These are phyloP conservation scores for Colletotrichum navitas DNA, from an alignment of 2,329 filamentous ascomycete species.

Conservation along the genomic window DNA sequence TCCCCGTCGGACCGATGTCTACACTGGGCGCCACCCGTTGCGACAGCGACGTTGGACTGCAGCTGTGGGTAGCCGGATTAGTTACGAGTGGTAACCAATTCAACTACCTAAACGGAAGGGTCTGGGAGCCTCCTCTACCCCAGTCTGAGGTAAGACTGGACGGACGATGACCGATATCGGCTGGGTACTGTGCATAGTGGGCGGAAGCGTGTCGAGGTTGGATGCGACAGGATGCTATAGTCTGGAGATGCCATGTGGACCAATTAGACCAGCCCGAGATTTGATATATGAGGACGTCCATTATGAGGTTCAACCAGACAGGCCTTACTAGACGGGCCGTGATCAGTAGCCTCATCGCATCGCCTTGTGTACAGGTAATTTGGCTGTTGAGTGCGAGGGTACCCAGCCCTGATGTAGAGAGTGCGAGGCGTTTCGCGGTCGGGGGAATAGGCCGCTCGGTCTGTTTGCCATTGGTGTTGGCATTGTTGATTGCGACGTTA, in stretches of 20 bases:
- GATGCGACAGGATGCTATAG: constrained; percentile 15
- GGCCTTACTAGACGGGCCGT: background rate
- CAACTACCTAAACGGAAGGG: background rate
- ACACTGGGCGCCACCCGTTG: background rate
- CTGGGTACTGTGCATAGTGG: constrained; percentile 12
- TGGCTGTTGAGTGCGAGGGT: background rate
- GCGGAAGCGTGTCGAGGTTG: constrained; percentile 9
- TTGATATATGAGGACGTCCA: background rate
- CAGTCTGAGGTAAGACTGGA: background rate
- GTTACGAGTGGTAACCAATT: background rate
- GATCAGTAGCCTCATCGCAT: background rate
- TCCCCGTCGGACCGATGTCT: background rate
- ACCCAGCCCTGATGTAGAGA: too few species aligned
- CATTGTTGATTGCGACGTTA: background rate
- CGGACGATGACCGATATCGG: background rate
- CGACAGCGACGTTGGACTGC: background rate
- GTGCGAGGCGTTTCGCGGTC: too few species aligned
- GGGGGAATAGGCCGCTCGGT: background rate
- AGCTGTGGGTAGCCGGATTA: background rate
- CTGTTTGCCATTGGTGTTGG: background rate
- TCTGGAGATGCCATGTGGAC: background rate
- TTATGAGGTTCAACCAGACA: background rate
- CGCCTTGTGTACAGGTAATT: background rate
- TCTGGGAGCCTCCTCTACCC: background rate
- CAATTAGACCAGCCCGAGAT: background rate